These are phyloP conservation scores for Botrytis squamosa DNA, from an alignment of 2,329 filamentous ascomycete genomes.

Conservation along the genomic window DNA sequence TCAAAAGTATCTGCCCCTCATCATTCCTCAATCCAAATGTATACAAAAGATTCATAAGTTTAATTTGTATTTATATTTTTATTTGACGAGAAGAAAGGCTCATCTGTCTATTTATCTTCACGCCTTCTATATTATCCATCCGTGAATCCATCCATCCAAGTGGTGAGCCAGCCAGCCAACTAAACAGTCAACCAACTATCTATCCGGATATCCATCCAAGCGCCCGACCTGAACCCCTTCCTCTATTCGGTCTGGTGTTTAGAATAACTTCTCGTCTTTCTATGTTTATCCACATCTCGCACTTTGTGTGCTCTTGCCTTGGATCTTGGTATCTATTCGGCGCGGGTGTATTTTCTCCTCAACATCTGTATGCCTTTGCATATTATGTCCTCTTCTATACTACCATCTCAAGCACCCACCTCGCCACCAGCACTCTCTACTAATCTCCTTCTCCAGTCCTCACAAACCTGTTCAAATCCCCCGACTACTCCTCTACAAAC, in stretches of 20 bases:
- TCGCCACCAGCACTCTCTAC: constrained; percentile 53
- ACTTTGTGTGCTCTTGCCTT: background rate
- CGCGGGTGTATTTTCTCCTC: background rate
- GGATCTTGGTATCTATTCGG: background rate
- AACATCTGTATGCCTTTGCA: background rate
- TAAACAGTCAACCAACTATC: background rate
- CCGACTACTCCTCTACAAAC: constrained; percentile 86
- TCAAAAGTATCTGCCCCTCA: background rate
- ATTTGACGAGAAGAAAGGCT: background rate
- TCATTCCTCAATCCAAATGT: background rate
- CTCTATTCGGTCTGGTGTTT: background rate
- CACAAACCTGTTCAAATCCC: constrained; percentile 89
- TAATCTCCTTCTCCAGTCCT: constrained; percentile 75
- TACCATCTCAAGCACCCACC: constrained; percentile 18
- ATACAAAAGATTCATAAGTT: background rate
- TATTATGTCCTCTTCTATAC: background rate
- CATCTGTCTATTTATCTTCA: background rate
- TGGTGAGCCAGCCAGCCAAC: background rate
- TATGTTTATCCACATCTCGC: background rate
- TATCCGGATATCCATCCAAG: constrained; percentile 11
- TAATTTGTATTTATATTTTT: background rate
- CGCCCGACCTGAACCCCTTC: background rate
- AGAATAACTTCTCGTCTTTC: background rate
- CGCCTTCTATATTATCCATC: constrained; percentile 7
- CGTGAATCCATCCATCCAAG: background rate